A percentile compares a stretch with the other conserved stretches of the same genome.
Conservation (phyloP, 441 rosid species). For the Jatropha multifida region DNA sequence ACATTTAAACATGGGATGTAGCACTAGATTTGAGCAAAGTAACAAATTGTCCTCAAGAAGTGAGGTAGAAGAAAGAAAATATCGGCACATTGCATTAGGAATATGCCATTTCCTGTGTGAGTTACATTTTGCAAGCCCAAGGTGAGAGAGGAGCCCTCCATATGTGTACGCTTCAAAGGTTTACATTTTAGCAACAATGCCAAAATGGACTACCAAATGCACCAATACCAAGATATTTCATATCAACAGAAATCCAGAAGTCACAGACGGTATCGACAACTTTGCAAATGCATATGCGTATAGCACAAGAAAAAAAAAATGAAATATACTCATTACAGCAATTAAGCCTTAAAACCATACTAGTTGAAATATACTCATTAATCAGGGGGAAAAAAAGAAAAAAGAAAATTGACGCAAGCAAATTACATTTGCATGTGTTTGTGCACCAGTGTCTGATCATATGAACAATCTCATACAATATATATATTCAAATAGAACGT, state of each 20-base stretch:
- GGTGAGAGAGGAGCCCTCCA: background rate
- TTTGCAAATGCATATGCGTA: background rate
- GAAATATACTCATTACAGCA: too few species aligned
- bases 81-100: background rate
- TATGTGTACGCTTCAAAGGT: background rate
- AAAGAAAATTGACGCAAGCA: background rate
- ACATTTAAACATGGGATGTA: background rate
- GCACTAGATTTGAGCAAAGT: too few species aligned
- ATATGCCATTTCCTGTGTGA: background rate
- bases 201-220: background rate
- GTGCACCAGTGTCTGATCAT: background rate
- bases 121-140: background rate
- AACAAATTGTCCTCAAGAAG: too few species aligned
- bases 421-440: background rate
- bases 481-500: background rate
- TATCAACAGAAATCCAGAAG: background rate
- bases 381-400: background rate
- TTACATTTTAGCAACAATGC: background rate
- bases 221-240: background rate
- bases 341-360: too few species aligned
- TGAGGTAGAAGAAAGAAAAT: too few species aligned
- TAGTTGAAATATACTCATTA: background rate
- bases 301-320: background rate
- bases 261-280: background rate
- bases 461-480: conserved; percentile 7